A percentile compares a stretch with the other conserved stretches of the same genome.
These are phyloP conservation scores for Russula olivacea DNA, from an alignment of 768 basidiomycete genomes.

Conservation along the genomic window DNA sequence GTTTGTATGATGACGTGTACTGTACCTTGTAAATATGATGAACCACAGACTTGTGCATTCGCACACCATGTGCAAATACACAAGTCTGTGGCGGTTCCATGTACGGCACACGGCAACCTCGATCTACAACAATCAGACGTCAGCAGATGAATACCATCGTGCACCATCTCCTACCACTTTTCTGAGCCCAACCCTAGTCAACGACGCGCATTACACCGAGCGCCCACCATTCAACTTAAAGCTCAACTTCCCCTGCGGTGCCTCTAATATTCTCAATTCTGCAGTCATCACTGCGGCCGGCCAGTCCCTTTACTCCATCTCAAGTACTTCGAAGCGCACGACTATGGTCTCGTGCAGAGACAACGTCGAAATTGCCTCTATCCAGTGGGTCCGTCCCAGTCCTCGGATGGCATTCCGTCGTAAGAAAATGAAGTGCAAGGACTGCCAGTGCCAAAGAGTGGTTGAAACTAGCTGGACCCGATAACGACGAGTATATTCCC, in stretches of 20 bases:
- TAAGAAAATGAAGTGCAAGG: constrained; percentile 8
- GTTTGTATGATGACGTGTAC: no score
- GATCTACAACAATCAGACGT: no score
- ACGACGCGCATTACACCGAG: background rate
- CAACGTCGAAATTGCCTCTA: constrained; percentile 2
- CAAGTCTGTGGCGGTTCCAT: no score
- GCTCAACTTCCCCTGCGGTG: no score
- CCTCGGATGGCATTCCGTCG: constrained; percentile 9
- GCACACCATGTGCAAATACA: no score
- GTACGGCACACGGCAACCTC: no score
- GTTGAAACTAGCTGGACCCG: constrained; percentile 1
- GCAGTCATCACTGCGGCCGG: constrained; percentile 1
- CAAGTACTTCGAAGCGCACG: constrained; percentile 3
- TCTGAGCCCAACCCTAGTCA: constrained; percentile 1
- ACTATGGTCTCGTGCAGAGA: background rate
- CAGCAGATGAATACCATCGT: no score
- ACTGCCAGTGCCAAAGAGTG: no score
- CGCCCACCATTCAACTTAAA: no score
- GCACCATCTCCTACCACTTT: background rate
- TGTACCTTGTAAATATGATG: no score
- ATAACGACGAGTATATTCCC: constrained; percentile 1
- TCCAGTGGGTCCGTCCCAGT: constrained; percentile 13
- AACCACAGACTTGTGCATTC: no score
- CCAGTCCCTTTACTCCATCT: background rate
- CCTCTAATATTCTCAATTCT: background rate